Percentiles rank a stretch among this genome's conserved stretches.
These are phyloP conservation scores for Suhomyces anneliseae DNA, from an alignment of 1,139 yeast species.

Conservation along the genomic window DNA sequence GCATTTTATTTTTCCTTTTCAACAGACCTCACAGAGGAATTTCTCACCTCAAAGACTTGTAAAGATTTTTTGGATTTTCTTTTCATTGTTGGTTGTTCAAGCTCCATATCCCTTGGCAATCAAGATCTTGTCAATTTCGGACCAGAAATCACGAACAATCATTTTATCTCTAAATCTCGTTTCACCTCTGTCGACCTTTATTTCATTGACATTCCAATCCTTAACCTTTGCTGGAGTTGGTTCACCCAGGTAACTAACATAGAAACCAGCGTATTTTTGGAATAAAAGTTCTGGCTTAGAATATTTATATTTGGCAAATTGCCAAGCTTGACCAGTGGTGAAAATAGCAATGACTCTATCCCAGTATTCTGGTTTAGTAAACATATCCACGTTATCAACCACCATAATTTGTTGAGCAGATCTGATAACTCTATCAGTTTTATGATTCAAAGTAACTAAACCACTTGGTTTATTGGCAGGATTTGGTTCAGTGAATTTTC, in stretches of 20 bases:
- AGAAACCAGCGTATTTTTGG: conserved; percentile 82
- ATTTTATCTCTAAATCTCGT: conserved; percentile 88
- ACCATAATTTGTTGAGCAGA: conserved; percentile 66
- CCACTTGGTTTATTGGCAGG: conserved; percentile 36
- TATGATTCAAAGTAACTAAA: conserved; percentile 55
- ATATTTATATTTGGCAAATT: conserved; percentile 84
- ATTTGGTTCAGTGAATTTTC: conserved; percentile 64
- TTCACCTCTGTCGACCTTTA: conserved; percentile 72
- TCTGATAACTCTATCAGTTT: conserved; percentile 54
- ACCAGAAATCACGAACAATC: conserved; percentile 85
- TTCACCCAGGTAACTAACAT: conserved; percentile 75
- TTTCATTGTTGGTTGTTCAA: background rate
- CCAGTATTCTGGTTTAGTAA: conserved; percentile 96
- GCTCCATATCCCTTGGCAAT: conserved; percentile 44
- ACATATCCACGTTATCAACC: conserved; percentile 84
- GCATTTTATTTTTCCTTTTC: no score
- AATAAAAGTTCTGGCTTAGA: conserved; percentile 77
- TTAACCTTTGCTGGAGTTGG: conserved; percentile 70
- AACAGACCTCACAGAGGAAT: no score
- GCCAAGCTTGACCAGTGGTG: conserved; percentile 98
- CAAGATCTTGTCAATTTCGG: conserved; percentile 62
- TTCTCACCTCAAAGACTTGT: no score
- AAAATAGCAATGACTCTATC: conserved; percentile 91
- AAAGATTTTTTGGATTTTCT: no score
- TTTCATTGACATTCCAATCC: conserved; percentile 85